Percentiles rank a stretch among this genome's conserved stretches.
Evolutionary conservation across 495 filamentous ascomycete genomes (phyloP).

Genomic region (Cryomyces antarcticus): DNA sequence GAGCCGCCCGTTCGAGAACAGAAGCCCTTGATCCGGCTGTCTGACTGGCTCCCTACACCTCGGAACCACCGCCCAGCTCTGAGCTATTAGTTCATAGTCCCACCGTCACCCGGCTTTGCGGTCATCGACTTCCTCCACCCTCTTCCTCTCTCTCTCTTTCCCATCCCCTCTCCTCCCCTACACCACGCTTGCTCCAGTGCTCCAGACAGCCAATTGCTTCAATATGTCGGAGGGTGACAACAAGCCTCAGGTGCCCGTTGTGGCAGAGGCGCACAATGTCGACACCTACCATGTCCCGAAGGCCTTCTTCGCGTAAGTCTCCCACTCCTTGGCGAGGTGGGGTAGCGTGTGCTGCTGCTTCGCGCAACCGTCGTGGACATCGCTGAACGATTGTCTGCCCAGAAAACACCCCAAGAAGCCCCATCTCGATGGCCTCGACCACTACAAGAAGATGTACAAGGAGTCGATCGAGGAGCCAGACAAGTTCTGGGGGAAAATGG

Average conservation of each 20-base stretch:
- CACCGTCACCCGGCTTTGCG: no score
- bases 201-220: neutral
- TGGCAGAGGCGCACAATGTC: conserved; percentile 67
- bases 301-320: conserved; percentile 41
- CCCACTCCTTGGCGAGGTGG: neutral
- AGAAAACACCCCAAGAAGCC: conserved; percentile 52
- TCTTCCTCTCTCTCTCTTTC: neutral
- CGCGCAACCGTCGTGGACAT: neutral
- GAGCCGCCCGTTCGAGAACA: no score
- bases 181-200: neutral
- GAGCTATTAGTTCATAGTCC: no score
- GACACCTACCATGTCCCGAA: conserved; percentile 52
- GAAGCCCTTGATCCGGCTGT: no score
- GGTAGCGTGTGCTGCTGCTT: no score
- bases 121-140: no score
- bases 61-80: no score
- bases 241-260: conserved; percentile 39
- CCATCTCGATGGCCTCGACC: conserved; percentile 49
- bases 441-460: conserved; percentile 86
- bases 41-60: no score
- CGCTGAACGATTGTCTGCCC: conserved; percentile 3
- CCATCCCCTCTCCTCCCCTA: neutral
- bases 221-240: conserved; percentile 46
- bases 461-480: conserved; percentile 84
- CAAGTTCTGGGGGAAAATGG: conserved; percentile 75